phyloP scores from a whole-genome alignment of 1,139 yeast species.

The Yamadazyma conglobata region DNA sequence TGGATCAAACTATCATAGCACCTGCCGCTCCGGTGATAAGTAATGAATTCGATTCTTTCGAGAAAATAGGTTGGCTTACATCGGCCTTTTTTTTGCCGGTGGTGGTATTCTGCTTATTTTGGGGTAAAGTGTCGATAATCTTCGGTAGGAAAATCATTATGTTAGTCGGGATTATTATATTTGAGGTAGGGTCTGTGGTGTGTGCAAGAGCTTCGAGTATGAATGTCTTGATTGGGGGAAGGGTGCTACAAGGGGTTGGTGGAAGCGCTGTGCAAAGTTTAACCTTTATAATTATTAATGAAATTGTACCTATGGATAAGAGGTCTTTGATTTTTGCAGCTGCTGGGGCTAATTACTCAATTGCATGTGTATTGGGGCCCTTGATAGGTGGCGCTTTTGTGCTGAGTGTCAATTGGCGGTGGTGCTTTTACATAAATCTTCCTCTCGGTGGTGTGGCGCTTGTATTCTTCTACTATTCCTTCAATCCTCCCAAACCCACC shows the following conservation, averaged over 20 bases:
- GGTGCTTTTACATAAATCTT: conserved; percentile 65
- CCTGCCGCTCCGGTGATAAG: conserved; percentile 37
- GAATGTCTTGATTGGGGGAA: conserved; percentile 39
- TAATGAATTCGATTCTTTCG: conserved; percentile 40
- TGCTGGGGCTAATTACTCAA: conserved; percentile 34
- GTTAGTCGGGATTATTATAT: conserved; percentile 29
- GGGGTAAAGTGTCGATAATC: conserved; percentile 42
- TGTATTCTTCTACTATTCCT: conserved; percentile 22
- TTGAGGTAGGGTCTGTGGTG: conserved; percentile 38
- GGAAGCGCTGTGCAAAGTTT: conserved; percentile 32
- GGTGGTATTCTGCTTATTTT: conserved; percentile 34
- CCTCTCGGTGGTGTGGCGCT: conserved; percentile 37
- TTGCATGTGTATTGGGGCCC: conserved; percentile 59
- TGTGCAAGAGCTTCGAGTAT: conserved; percentile 34
- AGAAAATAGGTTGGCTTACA: conserved; percentile 57
- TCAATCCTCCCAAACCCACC: conserved; percentile 31
- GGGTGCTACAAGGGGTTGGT: conserved; percentile 34
- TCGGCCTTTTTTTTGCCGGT: conserved; percentile 53
- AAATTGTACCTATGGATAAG: conserved; percentile 26
- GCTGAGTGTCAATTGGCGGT: conserved; percentile 56
- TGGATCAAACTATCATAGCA: conserved; percentile 41
- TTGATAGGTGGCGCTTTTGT: conserved; percentile 53
- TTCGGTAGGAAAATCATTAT: conserved; percentile 44
- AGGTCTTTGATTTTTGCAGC: conserved; percentile 34
- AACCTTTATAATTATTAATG: conserved; percentile 26